Evolutionary conservation across 495 filamentous ascomycete species (phyloP).

Genomic region (Trichocladium antarcticum): DNA sequence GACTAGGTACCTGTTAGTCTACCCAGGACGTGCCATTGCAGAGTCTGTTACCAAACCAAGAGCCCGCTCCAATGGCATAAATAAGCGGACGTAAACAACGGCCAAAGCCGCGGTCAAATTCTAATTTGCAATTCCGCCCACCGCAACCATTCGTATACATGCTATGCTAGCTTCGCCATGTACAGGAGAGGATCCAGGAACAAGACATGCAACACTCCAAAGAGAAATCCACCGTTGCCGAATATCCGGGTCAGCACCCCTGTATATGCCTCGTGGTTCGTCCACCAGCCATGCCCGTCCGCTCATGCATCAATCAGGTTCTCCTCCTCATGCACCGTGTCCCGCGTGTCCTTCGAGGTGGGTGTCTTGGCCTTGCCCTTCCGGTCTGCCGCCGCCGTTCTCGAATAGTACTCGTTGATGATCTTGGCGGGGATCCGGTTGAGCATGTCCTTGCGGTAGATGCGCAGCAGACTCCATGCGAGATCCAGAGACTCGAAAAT

Average conservation of each 20-base stretch:
- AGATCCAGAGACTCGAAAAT: constrained; percentile 90
- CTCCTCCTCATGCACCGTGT: constrained; percentile 44
- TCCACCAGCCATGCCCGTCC: neutral
- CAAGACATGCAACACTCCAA: neutral
- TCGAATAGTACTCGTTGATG: constrained; percentile 83
- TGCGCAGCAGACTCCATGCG: constrained; percentile 89
- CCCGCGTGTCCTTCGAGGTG: constrained; percentile 49
- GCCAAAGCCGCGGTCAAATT: neutral
- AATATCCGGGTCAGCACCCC: neutral
- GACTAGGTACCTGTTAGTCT: too few relatives aligned
- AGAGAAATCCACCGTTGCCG: neutral
- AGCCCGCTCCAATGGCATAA: constrained; percentile 4
- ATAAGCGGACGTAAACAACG: neutral
- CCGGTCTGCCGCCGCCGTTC: constrained; percentile 41
- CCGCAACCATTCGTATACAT: neutral
- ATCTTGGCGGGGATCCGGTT: constrained; percentile 95
- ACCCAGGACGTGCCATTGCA: too few relatives aligned
- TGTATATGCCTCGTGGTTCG: neutral
- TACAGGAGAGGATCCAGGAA: neutral
- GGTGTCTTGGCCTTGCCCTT: constrained; percentile 48
- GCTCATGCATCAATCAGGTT: constrained; percentile 57
- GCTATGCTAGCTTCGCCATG: neutral
- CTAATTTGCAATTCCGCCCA: constrained; percentile 4
- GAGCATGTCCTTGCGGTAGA: constrained; percentile 93
- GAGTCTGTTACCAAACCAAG: too few relatives aligned